Conservation (phyloP, 805 yeast species). For the Millerozyma miso region DNA sequence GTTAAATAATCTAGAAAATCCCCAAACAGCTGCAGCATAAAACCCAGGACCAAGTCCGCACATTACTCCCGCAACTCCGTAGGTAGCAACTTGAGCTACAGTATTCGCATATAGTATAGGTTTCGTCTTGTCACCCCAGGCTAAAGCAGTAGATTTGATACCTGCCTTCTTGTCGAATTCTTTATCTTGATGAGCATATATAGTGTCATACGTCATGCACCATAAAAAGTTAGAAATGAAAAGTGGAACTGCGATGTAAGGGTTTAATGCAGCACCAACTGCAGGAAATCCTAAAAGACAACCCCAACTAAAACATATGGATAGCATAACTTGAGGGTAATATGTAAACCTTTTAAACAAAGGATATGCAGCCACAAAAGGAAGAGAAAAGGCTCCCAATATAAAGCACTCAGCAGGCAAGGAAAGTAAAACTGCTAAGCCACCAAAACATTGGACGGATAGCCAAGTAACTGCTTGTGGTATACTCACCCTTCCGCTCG, state of each 20-base stretch:
- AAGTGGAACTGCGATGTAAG: slow-evolving; percentile 72
- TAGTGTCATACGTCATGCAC: slow-evolving; percentile 95
- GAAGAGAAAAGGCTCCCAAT: slow-evolving; percentile 76
- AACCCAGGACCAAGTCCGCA: slow-evolving; percentile 88
- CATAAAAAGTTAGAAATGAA: slow-evolving; percentile 76
- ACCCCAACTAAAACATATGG: slow-evolving; percentile 92
- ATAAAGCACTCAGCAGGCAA: slow-evolving; percentile 80
- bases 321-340: slow-evolving; percentile 84
- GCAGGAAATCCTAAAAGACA: slow-evolving; percentile 94
- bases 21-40: slow-evolving; percentile 58
- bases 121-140: slow-evolving; percentile 84
- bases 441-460: slow-evolving; percentile 69
- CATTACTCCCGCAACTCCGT: slow-evolving; percentile 64
- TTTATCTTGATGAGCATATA: slow-evolving; percentile 98
- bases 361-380: slow-evolving; percentile 83
- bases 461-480: slow-evolving; percentile 68
- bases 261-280: slow-evolving; percentile 74
- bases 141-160: slow-evolving; percentile 90
- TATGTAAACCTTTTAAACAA: slow-evolving; percentile 91
- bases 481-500: slow-evolving; percentile 75
- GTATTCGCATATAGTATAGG: slow-evolving; percentile 62
- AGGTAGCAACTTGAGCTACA: slow-evolving; percentile 60
- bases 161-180: slow-evolving; percentile 84
- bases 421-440: slow-evolving; percentile 64
- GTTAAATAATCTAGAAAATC: slow-evolving; percentile 60